A percentile compares a stretch with the other conserved stretches of the same genome.
These are phyloP conservation scores for Aspergillus heteromorphus DNA, from an alignment of 495 filamentous ascomycete genomes.

Conservation along the genomic window DNA sequence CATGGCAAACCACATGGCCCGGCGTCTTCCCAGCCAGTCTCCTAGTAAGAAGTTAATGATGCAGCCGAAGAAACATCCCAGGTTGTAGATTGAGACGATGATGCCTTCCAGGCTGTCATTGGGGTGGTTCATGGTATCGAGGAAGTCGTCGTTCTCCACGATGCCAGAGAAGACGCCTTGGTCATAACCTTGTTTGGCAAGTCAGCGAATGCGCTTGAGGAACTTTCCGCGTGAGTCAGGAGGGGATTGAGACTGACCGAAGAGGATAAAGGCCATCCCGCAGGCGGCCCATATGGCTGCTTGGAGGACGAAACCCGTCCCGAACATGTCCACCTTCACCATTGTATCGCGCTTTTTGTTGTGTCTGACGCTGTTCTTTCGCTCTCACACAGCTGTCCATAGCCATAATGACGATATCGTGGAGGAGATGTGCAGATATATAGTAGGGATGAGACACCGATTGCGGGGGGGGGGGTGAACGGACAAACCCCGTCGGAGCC, in stretches of 20 bases:
- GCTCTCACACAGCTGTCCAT: not conserved
- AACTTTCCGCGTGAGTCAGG: not conserved
- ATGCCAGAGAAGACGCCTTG: constrained; percentile 52
- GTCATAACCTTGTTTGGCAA: constrained; percentile 37
- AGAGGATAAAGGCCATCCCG: constrained; percentile 22
- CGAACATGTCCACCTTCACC: constrained; percentile 15
- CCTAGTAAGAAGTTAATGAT: constrained; percentile 43
- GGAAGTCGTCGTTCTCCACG: constrained; percentile 43
- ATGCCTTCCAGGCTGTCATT: constrained; percentile 39
- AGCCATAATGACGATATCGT: not conserved
- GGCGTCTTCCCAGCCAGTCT: constrained; percentile 43
- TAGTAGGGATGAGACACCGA: not conserved
- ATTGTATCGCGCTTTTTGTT: constrained; percentile 1
- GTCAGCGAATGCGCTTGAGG: not conserved
- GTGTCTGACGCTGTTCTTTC: not conserved
- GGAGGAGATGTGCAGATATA: not conserved
- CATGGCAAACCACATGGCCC: constrained; percentile 39
- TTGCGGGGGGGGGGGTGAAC: too few relatives aligned
- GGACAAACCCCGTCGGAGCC: too few relatives aligned
- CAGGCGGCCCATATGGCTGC: constrained; percentile 19
- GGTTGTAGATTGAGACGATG: constrained; percentile 47
- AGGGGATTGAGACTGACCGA: constrained; percentile 4
- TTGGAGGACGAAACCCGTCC: constrained; percentile 15
- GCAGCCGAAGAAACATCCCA: constrained; percentile 45
- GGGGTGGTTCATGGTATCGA: constrained; percentile 38